Evolutionary conservation across 1,284 basidiomycete species (phyloP).

Genomic region (Puccinia triticina): DNA sequence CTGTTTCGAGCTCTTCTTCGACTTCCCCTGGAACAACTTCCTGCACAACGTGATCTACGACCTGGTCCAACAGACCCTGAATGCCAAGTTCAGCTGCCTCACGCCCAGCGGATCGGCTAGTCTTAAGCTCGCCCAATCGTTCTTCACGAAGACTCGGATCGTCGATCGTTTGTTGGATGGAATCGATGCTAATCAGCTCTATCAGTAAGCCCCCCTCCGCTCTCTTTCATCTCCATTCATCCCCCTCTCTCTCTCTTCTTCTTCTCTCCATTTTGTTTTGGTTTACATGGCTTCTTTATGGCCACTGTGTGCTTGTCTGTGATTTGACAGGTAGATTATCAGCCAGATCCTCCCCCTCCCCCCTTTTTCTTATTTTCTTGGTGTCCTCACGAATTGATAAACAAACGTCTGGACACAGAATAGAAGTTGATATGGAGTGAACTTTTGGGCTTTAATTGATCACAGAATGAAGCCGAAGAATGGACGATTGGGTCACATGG

Average conservation of each 20-base stretch:
- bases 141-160: conserved; percentile 77
- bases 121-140: conserved; percentile 74
- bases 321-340: not conserved
- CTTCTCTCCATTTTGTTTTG: conserved; percentile 3
- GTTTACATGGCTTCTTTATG: conserved; percentile 57
- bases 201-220: conserved; percentile 66
- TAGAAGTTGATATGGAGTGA: not conserved
- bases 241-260: not conserved
- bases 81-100: conserved; percentile 66
- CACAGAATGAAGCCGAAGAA: conserved; percentile 62
- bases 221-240: not conserved
- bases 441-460: not conserved
- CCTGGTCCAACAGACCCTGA: conserved; percentile 87
- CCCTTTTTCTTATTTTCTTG: not conserved
- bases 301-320: not conserved
- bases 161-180: conserved; percentile 82
- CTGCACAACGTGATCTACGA: conserved; percentile 97
- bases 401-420: not conserved
- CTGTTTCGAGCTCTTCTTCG: conserved; percentile 83
- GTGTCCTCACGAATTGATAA: not conserved
- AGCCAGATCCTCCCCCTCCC: not conserved
- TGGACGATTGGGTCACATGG: conserved; percentile 91
- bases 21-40: conserved; percentile 97
- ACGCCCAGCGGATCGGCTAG: conserved; percentile 75
- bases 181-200: conserved; percentile 73